phyloP scores from a whole-genome alignment of 2,329 filamentous ascomycete species.

The Fusarium lyarnte region DNA sequence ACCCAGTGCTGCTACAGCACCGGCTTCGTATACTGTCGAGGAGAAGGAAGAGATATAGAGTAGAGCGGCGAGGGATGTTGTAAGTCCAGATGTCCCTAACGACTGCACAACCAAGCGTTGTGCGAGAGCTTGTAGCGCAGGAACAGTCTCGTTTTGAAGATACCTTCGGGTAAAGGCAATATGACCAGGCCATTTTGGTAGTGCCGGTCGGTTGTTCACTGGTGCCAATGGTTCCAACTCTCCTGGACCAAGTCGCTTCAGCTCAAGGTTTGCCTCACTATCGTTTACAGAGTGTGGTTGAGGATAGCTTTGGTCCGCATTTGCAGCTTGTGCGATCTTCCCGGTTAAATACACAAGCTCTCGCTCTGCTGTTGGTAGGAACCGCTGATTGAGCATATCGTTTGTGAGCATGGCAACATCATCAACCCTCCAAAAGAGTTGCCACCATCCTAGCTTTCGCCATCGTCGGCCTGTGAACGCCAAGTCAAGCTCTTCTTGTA shows the following conservation, averaged over 20 bases:
- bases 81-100: conserved; percentile 74
- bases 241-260: conserved; percentile 37
- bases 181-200: conserved; percentile 74
- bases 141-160: conserved; percentile 72
- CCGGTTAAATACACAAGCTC: conserved; percentile 86
- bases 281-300: conserved; percentile 47
- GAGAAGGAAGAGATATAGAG: conserved; percentile 66
- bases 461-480: conserved; percentile 81
- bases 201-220: conserved; percentile 26
- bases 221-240: conserved; percentile 42
- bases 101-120: conserved; percentile 81
- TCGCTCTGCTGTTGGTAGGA: conserved; percentile 81
- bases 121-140: conserved; percentile 75
- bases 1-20: conserved; percentile 69
- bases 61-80: conserved; percentile 63
- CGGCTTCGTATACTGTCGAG: conserved; percentile 67
- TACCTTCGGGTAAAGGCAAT: conserved; percentile 77
- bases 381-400: conserved; percentile 79
- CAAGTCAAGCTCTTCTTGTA: conserved; percentile 80
- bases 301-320: conserved; percentile 44
- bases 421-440: conserved; percentile 93
- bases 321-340: conserved; percentile 66
- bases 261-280: not conserved
- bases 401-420: conserved; percentile 86
- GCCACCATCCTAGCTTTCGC: conserved; percentile 90